These are phyloP conservation scores for Delitschia confertaspora DNA, from an alignment of 495 filamentous ascomycete genomes.

Conservation along the genomic window DNA sequence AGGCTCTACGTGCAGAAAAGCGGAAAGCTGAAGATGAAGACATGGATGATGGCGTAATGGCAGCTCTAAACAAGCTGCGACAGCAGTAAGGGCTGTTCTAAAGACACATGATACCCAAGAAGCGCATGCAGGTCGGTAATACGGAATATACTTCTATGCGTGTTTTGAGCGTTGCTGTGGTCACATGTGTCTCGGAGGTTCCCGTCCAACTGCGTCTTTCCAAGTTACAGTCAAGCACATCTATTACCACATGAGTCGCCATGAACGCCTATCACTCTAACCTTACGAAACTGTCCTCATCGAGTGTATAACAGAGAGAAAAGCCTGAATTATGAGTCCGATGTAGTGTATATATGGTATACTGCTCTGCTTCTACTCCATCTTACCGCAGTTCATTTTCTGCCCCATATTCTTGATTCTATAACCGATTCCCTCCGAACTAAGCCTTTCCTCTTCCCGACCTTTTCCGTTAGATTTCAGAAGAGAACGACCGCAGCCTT, in stretches of 20 bases:
- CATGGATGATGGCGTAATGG: constrained; percentile 47
- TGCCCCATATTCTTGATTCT: background rate
- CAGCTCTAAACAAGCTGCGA: constrained; percentile 46
- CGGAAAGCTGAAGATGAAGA: constrained; percentile 32
- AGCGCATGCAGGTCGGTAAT: too few species aligned
- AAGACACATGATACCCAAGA: background rate
- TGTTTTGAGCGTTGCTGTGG: background rate
- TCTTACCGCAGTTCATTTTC: background rate
- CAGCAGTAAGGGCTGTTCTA: constrained; percentile 4
- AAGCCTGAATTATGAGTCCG: too few species aligned
- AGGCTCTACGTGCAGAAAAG: constrained; percentile 30
- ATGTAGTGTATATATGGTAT: too few species aligned
- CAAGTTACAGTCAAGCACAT: background rate
- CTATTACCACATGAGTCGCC: background rate
- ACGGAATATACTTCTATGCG: background rate
- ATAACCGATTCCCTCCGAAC: background rate
- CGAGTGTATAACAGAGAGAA: too few species aligned
- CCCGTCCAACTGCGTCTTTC: background rate
- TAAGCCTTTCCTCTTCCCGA: background rate
- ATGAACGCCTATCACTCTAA: background rate
- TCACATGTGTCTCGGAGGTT: background rate
- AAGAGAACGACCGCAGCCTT: background rate
- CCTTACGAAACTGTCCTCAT: too few species aligned
- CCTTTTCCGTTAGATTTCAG: background rate
- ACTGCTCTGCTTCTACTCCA: too few species aligned